Base-by-base conservation (phyloP, 2,329 filamentous ascomycete genomes). In the Lecanosticta acicola region DNA sequence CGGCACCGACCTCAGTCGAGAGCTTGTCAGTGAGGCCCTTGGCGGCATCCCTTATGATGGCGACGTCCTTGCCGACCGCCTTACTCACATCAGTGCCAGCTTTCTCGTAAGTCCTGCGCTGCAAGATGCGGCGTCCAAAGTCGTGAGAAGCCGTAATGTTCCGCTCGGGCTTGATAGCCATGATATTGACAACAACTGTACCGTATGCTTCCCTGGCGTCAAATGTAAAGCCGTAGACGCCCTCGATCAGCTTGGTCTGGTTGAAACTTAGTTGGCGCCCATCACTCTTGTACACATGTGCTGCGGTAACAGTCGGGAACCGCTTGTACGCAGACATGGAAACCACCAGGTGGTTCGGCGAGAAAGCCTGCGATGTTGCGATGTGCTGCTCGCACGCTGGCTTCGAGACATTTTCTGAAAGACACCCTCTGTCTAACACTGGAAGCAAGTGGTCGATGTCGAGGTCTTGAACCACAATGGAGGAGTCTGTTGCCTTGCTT, bases 391-490 rank as follows among this genome's bases (percentile, higher is more conserved):
- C 24, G 17, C 37, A 20, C n/a, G n/a, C 19, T 16, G n/a, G n/a
- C 13, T 4, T 39, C 17, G 18, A 13, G 21, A 39, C 3, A 39
- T n/a, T 39, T 5, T 13, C 35, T 24, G 20, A 4, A 20, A 14
- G 4, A 24, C 17, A 24, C 11, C 24, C 5, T 29, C 11, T 11
- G 26, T 34, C 14, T 41, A 47, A 42, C 45, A 37, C 9, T 36
- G 60, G 59, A n/a, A 63, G 47, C 17, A 65, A 47, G 29, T 61
- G 55, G 19, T 54, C 50, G 17, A 61, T 21, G 43, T 62, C 58
- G 43, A 59, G 44, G 10, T 32, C 42, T 29, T 50, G 55, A 4
- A 53, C 46, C 9, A 33, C 32, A 10, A 59, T 53, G 5, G 49
- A 44, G 4, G 46, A 37, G 18, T 50, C 50, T 11, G 52, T 48